Conservation (phyloP, 2,329 filamentous ascomycete species). For the Pleoardoris graminearum region DNA sequence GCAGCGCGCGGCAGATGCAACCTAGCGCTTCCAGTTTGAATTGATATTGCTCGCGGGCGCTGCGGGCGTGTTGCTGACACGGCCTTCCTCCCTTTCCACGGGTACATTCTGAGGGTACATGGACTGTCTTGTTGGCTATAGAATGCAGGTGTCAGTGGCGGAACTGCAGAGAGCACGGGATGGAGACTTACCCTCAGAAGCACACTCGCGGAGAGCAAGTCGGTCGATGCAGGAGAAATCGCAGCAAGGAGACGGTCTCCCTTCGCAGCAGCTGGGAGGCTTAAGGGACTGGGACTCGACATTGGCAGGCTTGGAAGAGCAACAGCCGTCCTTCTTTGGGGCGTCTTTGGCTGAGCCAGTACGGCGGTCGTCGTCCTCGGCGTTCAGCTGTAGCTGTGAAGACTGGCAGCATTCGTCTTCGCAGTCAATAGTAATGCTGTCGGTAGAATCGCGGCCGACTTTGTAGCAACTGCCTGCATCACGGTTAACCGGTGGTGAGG, state of each 20-base stretch:
- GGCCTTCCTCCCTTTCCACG: constrained; percentile 4
- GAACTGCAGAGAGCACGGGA: too few species aligned
- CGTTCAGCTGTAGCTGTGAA: too few species aligned
- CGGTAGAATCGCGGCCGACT: neutral
- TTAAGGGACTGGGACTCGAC: constrained; percentile 2
- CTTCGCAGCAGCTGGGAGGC: constrained; percentile 7
- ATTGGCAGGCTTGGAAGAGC: neutral
- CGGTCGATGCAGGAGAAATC: constrained; percentile 9
- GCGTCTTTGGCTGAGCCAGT: neutral
- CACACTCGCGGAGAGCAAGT: constrained; percentile 10
- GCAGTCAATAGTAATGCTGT: neutral
- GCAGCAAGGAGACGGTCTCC: constrained; percentile 13
- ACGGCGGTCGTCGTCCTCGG: neutral
- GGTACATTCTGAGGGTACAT: neutral
- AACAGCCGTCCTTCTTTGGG: too few species aligned
- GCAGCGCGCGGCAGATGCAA: constrained; percentile 12
- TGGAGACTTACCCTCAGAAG: neutral
- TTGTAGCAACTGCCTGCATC: neutral
- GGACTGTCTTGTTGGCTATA: too few species aligned
- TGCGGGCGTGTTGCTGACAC: neutral
- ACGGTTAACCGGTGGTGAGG: neutral
- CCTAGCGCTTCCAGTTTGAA: constrained; percentile 9
- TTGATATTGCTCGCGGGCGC: neutral
- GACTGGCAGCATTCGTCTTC: neutral
- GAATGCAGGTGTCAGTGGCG: too few species aligned